Percentiles rank a stretch among this genome's conserved stretches.
Evolutionary conservation across 176 grass and related monocot species (phyloP).

Genomic region (Zea luxurians): DNA sequence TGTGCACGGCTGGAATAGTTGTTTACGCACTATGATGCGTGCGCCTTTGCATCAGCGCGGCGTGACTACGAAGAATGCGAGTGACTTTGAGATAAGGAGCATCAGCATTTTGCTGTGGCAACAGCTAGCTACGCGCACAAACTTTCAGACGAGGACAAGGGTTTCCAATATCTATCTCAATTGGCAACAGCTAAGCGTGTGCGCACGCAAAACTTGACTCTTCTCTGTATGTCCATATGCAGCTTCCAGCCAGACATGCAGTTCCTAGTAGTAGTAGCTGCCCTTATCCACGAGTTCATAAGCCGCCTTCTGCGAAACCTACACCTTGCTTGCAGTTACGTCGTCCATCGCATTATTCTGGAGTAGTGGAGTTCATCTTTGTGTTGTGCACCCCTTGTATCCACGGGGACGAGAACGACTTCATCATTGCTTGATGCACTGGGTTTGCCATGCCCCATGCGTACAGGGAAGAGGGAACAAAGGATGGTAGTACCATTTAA

Average conservation of each 20-base stretch:
- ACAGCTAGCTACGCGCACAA: slow-evolving; percentile 32
- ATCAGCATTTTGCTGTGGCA: slow-evolving; percentile 35
- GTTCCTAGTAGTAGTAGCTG: not conserved
- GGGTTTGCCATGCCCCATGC: slow-evolving; percentile 28
- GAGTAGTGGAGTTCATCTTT: not conserved
- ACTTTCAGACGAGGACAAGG: not conserved
- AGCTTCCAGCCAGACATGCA: not conserved
- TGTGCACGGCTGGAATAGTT: slow-evolving; percentile 52
- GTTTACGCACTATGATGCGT: slow-evolving; percentile 42
- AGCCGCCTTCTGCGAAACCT: slow-evolving; percentile 1
- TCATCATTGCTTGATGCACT: slow-evolving; percentile 21
- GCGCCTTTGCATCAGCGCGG: slow-evolving; percentile 40
- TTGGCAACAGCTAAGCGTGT: slow-evolving; percentile 24
- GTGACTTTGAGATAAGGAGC: slow-evolving; percentile 39
- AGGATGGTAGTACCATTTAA: slow-evolving; percentile 6
- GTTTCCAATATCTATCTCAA: not conserved
- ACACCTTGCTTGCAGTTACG: slow-evolving; percentile 33
- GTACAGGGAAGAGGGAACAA: slow-evolving; percentile 7
- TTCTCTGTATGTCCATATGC: not conserved
- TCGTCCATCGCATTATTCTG: slow-evolving; percentile 26
- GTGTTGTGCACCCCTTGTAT: not conserved
- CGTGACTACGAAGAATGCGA: slow-evolving; percentile 47
- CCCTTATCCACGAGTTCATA: slow-evolving; percentile 5
- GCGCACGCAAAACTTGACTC: not conserved
- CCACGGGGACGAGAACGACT: not conserved